Evolutionary conservation across 257 asterid genomes (phyloP).

Genomic region (Forsythia viridissima): DNA sequence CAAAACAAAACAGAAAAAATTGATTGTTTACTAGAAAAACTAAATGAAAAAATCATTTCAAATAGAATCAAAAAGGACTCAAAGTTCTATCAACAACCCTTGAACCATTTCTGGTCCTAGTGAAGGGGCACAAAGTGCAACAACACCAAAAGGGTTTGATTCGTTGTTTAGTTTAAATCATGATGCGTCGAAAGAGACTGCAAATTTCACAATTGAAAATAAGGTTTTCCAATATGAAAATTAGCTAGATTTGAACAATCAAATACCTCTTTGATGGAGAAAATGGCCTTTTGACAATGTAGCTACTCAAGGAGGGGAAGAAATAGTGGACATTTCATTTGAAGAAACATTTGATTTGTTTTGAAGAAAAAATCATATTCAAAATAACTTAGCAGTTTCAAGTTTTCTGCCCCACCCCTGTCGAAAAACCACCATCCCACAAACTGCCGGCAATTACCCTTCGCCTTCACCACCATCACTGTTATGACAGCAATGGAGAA

Average conservation of each 20-base stretch:
- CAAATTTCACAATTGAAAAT: constrained; percentile 28
- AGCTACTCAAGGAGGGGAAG: constrained; percentile 53
- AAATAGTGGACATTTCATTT: constrained; percentile 57
- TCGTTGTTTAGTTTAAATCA: constrained; percentile 29
- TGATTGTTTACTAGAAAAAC: constrained; percentile 59
- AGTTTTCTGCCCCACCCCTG: neutral
- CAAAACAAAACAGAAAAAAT: constrained; percentile 41
- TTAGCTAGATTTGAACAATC: constrained; percentile 21
- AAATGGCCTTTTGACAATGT: constrained; percentile 80
- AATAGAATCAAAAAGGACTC: constrained; percentile 29
- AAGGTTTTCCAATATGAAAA: constrained; percentile 29
- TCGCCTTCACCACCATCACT: no score
- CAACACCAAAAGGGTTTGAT: neutral
- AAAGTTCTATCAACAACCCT: constrained; percentile 27
- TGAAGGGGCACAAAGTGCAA: constrained; percentile 39
- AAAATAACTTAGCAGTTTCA: constrained; percentile 28
- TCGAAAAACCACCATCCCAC: no score
- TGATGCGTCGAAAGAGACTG: neutral
- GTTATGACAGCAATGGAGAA: no score
- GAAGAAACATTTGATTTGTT: constrained; percentile 74
- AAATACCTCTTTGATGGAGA: constrained; percentile 69
- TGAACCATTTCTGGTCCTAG: constrained; percentile 49
- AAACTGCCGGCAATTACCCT: no score
- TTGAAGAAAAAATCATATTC: constrained; percentile 32
- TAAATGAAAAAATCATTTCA: constrained; percentile 50